Evolutionary conservation across 2,329 filamentous ascomycete genomes (phyloP), one percentile per base, ranked within the genome.

Genomic region (Venturia nashicola): DNA sequence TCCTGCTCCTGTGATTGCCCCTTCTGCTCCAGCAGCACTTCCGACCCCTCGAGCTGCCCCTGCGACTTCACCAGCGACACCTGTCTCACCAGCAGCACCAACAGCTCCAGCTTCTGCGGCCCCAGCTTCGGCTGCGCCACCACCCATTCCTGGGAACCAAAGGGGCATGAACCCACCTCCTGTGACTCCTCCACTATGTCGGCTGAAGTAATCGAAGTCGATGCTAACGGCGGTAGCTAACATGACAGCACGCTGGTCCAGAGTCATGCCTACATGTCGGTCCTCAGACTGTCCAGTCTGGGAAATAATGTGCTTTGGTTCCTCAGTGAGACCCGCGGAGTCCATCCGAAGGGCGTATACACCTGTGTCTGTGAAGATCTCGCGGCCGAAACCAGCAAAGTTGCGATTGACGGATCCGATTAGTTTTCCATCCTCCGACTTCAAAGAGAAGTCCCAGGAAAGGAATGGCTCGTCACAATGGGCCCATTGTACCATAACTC

Each of bases 201-300:
- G 77, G 65, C 83, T 86, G 74, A 87, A 87, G 72, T 87, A 87
- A 70, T 87, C 85, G 65, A 86, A 87, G 69, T 87, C 85, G 59
- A 87, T 79, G 64, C 78, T 83, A 14, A 87, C 84, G 7, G 85
- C 85, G 0, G 84, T 86, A 11, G 85, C 84, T 9, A 87, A 77
- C 84, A 87, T 86, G 34, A 86, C 79, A 2, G 85, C 85, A 62
- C 85, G 78, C 71, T 87, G 83, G 68, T 87, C 85, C 2, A 87
- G 77, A 1, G 83, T 86, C 83, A 87, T 85, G 3, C 82, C 82
- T 1, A 75, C 74, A 39, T 66, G 46, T 20, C 64, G 64, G 9
- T 67, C 12, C 67, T 43, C 65, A 65, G 36, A 64, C 70, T 74
- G 67, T 43, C 70, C 73, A 20, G 71, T 75, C 65, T 76, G 74